These are phyloP conservation scores for Bodo saltans DNA, from an alignment of 78 protist genomes.

Conservation along the genomic window DNA sequence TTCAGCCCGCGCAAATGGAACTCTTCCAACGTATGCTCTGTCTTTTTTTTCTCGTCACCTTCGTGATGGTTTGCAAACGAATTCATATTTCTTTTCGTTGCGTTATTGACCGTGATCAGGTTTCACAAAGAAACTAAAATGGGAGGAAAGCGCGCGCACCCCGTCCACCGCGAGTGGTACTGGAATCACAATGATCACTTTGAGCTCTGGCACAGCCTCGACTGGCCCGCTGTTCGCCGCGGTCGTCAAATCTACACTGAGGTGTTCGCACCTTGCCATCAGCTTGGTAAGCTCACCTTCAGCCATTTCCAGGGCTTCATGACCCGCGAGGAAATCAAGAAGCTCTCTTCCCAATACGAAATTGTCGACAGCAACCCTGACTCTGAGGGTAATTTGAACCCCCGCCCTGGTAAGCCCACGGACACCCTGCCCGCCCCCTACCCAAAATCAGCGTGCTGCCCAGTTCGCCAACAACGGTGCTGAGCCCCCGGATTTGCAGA, in stretches of 20 bases:
- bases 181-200: background rate
- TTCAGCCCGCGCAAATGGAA: too few relatives aligned
- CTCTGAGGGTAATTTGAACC: constrained; percentile 58
- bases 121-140: background rate
- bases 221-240: constrained; percentile 63
- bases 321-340: constrained; percentile 73
- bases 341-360: constrained; percentile 31
- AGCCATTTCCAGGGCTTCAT: constrained; percentile 67
- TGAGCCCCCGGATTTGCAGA: constrained; percentile 80
- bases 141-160: background rate
- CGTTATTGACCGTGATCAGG: too few relatives aligned
- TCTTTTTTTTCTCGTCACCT: too few relatives aligned
- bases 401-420: constrained; percentile 81
- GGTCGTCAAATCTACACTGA: constrained; percentile 80
- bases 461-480: constrained; percentile 80
- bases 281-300: constrained; percentile 54
- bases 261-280: constrained; percentile 86
- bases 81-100: too few relatives aligned
- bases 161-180: background rate
- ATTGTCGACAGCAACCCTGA: constrained; percentile 53
- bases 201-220: constrained; percentile 10
- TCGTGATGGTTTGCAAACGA: too few relatives aligned
- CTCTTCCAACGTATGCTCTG: too few relatives aligned
- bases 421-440: constrained; percentile 78
- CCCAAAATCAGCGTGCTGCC: constrained; percentile 77